Evolutionary conservation across 192 early-diverging fungal genomes (phyloP).

Genomic region (Coemansia sp.): DNA sequence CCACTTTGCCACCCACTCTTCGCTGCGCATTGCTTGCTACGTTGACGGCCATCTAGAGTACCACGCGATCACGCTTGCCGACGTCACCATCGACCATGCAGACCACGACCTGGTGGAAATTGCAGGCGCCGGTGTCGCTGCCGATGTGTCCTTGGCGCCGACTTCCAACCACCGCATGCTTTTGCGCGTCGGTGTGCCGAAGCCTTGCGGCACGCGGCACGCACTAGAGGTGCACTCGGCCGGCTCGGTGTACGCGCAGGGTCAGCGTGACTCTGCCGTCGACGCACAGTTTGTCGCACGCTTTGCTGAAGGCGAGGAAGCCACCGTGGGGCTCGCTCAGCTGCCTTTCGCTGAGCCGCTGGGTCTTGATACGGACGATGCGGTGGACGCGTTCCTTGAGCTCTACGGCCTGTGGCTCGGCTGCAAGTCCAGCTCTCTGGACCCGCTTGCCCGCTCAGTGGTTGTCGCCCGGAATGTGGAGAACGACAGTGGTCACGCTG

Average conservation of each 20-base stretch:
- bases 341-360: conserved; percentile 20
- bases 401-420: conserved; percentile 38
- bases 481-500: not conserved
- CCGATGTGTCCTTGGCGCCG: conserved; percentile 16
- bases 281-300: conserved; percentile 26
- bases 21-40: conserved; percentile 25
- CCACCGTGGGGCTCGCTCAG: not conserved
- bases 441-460: not conserved
- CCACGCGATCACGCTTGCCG: conserved; percentile 14
- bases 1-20: conserved; percentile 18
- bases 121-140: not conserved
- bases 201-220: not conserved
- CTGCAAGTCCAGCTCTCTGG: not conserved
- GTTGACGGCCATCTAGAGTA: conserved; percentile 24
- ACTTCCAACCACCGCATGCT: conserved; percentile 30
- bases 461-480: not conserved
- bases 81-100: conserved; percentile 26
- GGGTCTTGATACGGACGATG: conserved; percentile 15
- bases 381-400: conserved; percentile 27
- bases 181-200: conserved; percentile 13
- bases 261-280: not conserved
- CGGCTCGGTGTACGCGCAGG: conserved; percentile 12
- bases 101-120: conserved; percentile 24
- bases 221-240: conserved; percentile 24
- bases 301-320: conserved; percentile 10